Evolutionary conservation across 306 rosid genomes (phyloP).

Genomic region (Pyrus communis): DNA sequence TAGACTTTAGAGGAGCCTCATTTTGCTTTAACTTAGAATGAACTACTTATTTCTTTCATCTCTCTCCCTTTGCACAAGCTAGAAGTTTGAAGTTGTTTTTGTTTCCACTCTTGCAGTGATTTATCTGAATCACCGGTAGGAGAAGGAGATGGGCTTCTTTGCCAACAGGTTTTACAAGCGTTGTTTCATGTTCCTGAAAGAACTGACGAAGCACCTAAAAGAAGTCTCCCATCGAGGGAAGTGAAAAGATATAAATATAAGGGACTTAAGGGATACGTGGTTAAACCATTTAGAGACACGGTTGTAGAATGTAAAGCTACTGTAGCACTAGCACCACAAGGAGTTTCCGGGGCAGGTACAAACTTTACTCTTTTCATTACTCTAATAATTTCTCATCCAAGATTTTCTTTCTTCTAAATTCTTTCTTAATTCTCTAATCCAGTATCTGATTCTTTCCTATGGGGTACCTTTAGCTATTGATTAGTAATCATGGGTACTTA

Average conservation of each 20-base stretch:
- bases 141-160: conserved; percentile 9
- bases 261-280: conserved; percentile 5
- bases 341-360: conserved; percentile 21
- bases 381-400: background rate
- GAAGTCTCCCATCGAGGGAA: background rate
- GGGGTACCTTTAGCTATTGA: background rate
- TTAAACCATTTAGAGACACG: conserved; percentile 6
- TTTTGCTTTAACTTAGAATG: background rate
- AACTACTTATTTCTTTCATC: background rate
- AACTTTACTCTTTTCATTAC: background rate
- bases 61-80: background rate
- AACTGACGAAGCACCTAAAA: conserved; percentile 20
- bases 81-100: background rate
- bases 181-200: conserved; percentile 29
- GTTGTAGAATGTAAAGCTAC: background rate
- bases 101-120: conserved; percentile 9
- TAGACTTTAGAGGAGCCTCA: background rate
- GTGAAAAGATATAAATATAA: background rate
- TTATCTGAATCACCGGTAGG: background rate
- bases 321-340: background rate
- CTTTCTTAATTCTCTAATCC: background rate
- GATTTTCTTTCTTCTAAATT: background rate
- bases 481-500: background rate
- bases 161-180: conserved; percentile 26
- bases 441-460: background rate